A percentile compares a stretch with the other conserved stretches of the same genome.
Conservation (phyloP, 768 basidiomycete species). For the Lactarius indigo region DNA sequence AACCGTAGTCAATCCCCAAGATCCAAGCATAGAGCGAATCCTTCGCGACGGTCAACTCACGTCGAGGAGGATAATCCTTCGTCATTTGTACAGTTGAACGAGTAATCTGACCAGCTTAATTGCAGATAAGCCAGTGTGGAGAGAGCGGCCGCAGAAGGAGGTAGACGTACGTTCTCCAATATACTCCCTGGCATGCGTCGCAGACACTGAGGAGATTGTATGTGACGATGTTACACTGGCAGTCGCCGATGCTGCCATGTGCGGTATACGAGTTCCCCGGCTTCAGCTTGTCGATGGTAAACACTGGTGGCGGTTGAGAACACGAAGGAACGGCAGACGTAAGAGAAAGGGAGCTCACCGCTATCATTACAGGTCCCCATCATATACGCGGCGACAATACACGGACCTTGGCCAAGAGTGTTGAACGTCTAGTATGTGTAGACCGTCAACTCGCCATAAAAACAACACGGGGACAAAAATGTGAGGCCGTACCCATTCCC, state of each 20-base stretch:
- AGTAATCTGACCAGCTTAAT: slow-evolving; percentile 4
- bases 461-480: not conserved
- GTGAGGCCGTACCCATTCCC: not conserved
- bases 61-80: not conserved
- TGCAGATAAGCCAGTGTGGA: not conserved
- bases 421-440: slow-evolving; percentile 8
- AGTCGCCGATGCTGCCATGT: not conserved
- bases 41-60: not conserved
- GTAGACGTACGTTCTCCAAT: not conserved
- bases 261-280: no score
- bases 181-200: not conserved
- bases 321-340: not conserved
- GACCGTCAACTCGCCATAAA: not conserved
- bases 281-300: not conserved
- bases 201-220: slow-evolving; percentile 22
- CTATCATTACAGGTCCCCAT: slow-evolving; percentile 11
- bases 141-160: no score
- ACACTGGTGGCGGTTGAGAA: not conserved
- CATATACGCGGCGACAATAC: slow-evolving; percentile 6
- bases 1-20: not conserved
- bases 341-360: not conserved
- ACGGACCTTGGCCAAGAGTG: slow-evolving; percentile 5
- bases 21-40: not conserved
- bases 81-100: not conserved
- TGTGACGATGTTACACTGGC: slow-evolving; percentile 13